These are phyloP conservation scores for Aaosphaeria arxii DNA, from an alignment of 2,329 filamentous ascomycete species.

Conservation along the genomic window DNA sequence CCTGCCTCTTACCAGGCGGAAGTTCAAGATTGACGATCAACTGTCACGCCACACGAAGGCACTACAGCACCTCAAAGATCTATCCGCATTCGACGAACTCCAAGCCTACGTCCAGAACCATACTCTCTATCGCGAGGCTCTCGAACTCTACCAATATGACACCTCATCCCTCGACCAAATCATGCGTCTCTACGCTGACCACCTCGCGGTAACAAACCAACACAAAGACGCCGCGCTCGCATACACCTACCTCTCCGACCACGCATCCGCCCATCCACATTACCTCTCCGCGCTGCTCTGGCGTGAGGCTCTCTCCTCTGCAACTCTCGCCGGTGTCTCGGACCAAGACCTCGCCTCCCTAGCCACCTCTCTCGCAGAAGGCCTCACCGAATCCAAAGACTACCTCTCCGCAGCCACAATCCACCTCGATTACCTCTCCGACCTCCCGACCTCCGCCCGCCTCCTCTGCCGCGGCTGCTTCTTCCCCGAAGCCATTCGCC, in stretches of 20 bases:
- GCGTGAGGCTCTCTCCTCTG: slow-evolving; percentile 84
- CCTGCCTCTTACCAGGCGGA: slow-evolving; percentile 66
- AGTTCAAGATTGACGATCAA: slow-evolving; percentile 86
- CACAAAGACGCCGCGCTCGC: slow-evolving; percentile 86
- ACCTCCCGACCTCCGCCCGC: slow-evolving; percentile 67
- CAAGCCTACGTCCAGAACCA: slow-evolving; percentile 77
- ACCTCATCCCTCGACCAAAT: slow-evolving; percentile 62
- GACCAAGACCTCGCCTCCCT: slow-evolving; percentile 62
- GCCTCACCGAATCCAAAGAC: slow-evolving; percentile 79
- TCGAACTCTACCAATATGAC: slow-evolving; percentile 83
- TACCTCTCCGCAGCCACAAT: slow-evolving; percentile 77
- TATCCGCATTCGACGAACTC: slow-evolving; percentile 75
- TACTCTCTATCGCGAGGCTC: slow-evolving; percentile 70
- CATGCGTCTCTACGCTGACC: slow-evolving; percentile 73
- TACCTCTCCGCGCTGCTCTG: slow-evolving; percentile 85
- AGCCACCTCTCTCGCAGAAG: slow-evolving; percentile 72
- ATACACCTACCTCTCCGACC: slow-evolving; percentile 81
- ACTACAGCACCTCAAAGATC: slow-evolving; percentile 68
- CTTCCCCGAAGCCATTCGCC: slow-evolving; percentile 84
- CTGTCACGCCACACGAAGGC: slow-evolving; percentile 76
- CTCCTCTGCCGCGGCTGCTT: slow-evolving; percentile 82
- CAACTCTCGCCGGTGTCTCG: slow-evolving; percentile 61
- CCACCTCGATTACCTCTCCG: slow-evolving; percentile 74
- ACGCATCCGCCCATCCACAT: slow-evolving; percentile 70
- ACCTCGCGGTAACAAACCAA: slow-evolving; percentile 71